Base-by-base conservation (phyloP, 768 basidiomycete species). In the Suillus paluster region DNA sequence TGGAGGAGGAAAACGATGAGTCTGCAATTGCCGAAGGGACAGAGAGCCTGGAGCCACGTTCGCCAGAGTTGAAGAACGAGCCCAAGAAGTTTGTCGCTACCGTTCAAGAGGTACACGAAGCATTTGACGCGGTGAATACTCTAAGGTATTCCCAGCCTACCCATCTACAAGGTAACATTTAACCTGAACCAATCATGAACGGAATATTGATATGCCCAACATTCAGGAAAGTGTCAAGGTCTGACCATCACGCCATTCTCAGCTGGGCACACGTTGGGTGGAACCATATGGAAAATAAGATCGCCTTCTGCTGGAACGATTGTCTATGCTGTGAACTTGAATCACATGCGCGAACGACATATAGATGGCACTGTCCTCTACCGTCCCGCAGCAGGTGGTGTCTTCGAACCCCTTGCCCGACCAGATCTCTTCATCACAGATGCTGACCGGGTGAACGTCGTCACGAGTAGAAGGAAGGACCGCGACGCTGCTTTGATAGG, bases 261-360 rank as follows among this genome's bases (percentile, higher is more conserved):
- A 68, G 91, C 95, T 14, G 97, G 97, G 0, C 96, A 98, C 74
- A 94, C 94, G 0, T 84, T 99, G 17, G 97, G 97, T 63, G 97
- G 97, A 48, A 94, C 96, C 6, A 92, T 99, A 65, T 99, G 95
- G 95, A 98, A 98, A 72, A 91, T 99, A 64, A 89, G 97, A n/a
- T 98, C 96, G 0, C 95, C 97, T 2, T 95, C 95, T 0, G 93
- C 94, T 12, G 97, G 96, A 4, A 98, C 97, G 4, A 90, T 99
- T 38, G 80, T 99, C 27, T 98, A 99, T 72, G 95, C 95, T 10
- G 93, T 98, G 19, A 86, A 95, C 67, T 82, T 98, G 80, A 99
- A 99, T 73, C 97, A 99, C 74, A 96, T 94, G 85, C 86, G 87
- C 58, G 97, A 99, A 73, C 86, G 96, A 39, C 97, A 98, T 78